A percentile compares a stretch with the other conserved stretches of the same genome.
Evolutionary conservation across 2,329 filamentous ascomycete genomes (phyloP).

Genomic region (Botrytis pseudocinerea): DNA sequence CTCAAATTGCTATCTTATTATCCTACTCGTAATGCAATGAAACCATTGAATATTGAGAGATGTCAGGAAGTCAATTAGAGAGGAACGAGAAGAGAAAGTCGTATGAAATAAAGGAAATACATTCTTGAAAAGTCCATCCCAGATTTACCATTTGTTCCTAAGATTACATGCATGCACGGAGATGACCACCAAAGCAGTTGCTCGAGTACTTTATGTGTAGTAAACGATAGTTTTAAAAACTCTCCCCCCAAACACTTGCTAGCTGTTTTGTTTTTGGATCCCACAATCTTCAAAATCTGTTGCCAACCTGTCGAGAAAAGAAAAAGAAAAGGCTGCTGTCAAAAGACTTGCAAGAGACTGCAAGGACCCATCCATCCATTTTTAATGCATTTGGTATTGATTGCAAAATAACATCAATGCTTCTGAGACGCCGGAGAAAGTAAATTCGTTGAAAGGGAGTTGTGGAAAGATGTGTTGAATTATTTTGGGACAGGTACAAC

Average conservation of each 20-base stretch:
- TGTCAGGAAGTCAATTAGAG: not conserved
- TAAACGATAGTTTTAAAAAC: slow-evolving; percentile 4
- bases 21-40: not conserved
- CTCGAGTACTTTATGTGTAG: not conserved
- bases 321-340: slow-evolving; percentile 6
- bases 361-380: slow-evolving; percentile 9
- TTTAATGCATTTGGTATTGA: slow-evolving; percentile 19
- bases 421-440: slow-evolving; percentile 21
- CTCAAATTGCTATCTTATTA: not conserved
- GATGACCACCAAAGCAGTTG: slow-evolving; percentile 1
- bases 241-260: slow-evolving; percentile 5
- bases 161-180: slow-evolving; percentile 18
- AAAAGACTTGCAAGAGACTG: not conserved
- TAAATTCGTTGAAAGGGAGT: slow-evolving; percentile 17
- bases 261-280: slow-evolving; percentile 8
- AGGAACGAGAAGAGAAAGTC: not conserved
- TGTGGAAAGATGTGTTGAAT: not conserved
- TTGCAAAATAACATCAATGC: slow-evolving; percentile 14
- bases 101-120: slow-evolving; percentile 13
- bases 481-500: slow-evolving; percentile 19
- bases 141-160: slow-evolving; percentile 11
- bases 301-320: not conserved
- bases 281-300: slow-evolving; percentile 8
- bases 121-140: slow-evolving; percentile 10
- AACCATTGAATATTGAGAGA: not conserved